A percentile compares a stretch with the other conserved stretches of the same genome.
phyloP scores from a whole-genome alignment of 2,329 filamentous ascomycete species.

The Fonsecaea multimorphosa region DNA sequence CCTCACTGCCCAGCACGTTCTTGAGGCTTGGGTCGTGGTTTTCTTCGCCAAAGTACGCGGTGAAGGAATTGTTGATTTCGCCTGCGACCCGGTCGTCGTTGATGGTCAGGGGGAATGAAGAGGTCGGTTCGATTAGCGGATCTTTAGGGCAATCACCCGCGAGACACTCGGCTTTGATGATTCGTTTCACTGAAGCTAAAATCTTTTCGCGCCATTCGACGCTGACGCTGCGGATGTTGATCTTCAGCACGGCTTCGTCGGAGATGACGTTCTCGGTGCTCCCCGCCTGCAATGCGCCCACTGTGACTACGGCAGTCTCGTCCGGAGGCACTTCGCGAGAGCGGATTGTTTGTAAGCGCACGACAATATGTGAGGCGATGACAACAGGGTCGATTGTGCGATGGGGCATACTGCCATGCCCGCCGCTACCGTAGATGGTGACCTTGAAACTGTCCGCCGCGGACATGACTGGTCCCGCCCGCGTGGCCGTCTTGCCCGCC shows the following conservation, averaged over 20 bases:
- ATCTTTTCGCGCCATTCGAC: slow-evolving; percentile 56
- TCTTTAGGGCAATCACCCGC: slow-evolving; percentile 58
- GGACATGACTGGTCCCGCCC: slow-evolving; percentile 50
- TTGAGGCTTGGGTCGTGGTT: slow-evolving; percentile 35
- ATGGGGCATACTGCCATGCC: slow-evolving; percentile 64
- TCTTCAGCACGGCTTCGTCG: slow-evolving; percentile 59
- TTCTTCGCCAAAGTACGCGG: slow-evolving; percentile 52
- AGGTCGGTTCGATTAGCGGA: slow-evolving; percentile 56
- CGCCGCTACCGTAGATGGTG: slow-evolving; percentile 64
- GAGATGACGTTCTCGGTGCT: slow-evolving; percentile 67
- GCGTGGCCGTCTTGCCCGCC: slow-evolving; percentile 50
- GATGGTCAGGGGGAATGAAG: slow-evolving; percentile 59
- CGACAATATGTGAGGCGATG: slow-evolving; percentile 61
- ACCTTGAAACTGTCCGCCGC: slow-evolving; percentile 56
- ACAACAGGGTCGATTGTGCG: slow-evolving; percentile 64
- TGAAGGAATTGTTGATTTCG: slow-evolving; percentile 55
- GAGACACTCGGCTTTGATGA: slow-evolving; percentile 62
- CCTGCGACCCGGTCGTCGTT: slow-evolving; percentile 58
- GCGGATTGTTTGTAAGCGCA: slow-evolving; percentile 66
- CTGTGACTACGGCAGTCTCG: slow-evolving; percentile 64
- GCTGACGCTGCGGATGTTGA: slow-evolving; percentile 61
- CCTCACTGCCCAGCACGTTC: slow-evolving; percentile 54
- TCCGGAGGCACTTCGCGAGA: slow-evolving; percentile 60
- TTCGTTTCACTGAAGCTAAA: slow-evolving; percentile 56
- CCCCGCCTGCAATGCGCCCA: slow-evolving; percentile 64